Conservation (phyloP, 108 stramenopile species). For the Fragilaria radians region DNA sequence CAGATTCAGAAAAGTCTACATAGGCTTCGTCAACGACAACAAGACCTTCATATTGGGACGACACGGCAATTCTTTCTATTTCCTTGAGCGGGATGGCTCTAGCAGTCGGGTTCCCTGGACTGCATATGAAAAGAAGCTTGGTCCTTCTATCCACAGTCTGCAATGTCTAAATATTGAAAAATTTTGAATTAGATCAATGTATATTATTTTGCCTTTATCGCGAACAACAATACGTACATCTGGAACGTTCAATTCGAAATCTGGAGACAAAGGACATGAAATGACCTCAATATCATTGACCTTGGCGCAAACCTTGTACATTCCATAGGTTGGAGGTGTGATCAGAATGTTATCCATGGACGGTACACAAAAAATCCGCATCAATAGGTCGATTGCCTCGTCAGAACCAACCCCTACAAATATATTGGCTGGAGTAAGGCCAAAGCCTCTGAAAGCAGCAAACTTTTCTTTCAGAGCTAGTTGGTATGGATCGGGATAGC, state of each 20-base stretch:
- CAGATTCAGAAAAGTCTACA: constrained; percentile 72
- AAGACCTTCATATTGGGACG: constrained; percentile 46
- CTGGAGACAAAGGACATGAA: constrained; percentile 64
- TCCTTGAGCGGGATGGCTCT: constrained; percentile 75
- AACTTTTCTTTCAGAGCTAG: constrained; percentile 62
- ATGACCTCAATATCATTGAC: constrained; percentile 86
- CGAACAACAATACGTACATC: constrained; percentile 36
- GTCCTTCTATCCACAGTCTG: constrained; percentile 60
- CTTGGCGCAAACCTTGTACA: constrained; percentile 97
- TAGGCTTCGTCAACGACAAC: constrained; percentile 97
- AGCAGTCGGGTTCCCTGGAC: constrained; percentile 93
- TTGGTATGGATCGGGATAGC: constrained; percentile 94
- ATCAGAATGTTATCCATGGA: constrained; percentile 75
- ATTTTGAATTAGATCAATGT: not conserved
- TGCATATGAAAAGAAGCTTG: constrained; percentile 89
- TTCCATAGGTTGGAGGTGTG: constrained; percentile 95
- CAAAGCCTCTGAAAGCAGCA: constrained; percentile 55
- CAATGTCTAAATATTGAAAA: constrained; percentile 35
- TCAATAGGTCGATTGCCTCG: constrained; percentile 94
- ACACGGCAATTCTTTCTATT: constrained; percentile 54
- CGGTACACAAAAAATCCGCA: constrained; percentile 91
- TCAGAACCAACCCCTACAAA: constrained; percentile 96
- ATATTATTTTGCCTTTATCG: not conserved
- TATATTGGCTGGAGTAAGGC: constrained; percentile 71
- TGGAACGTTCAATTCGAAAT: constrained; percentile 63